A percentile compares a stretch with the other conserved stretches of the same genome.
phyloP scores from a whole-genome alignment of 192 early-diverging fungal species.

The Coemansia sp. region DNA sequence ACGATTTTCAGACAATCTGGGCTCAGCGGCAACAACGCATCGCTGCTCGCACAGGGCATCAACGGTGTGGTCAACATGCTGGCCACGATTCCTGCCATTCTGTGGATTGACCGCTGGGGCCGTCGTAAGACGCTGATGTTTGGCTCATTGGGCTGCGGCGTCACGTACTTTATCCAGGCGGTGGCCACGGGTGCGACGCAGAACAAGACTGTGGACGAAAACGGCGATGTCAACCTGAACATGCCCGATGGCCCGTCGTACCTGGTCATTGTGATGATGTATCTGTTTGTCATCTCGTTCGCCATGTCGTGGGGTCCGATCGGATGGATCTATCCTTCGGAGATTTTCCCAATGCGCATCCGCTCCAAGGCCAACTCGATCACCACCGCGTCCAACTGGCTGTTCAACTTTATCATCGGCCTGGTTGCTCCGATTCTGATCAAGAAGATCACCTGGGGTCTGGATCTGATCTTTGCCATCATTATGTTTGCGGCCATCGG shows the following conservation, averaged over 20 bases:
- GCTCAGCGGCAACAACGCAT: constrained; percentile 52
- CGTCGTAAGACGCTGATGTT: constrained; percentile 76
- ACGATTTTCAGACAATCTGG: constrained; percentile 60
- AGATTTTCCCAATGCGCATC: constrained; percentile 88
- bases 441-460: constrained; percentile 62
- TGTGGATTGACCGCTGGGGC: constrained; percentile 79
- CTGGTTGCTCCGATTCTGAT: constrained; percentile 73
- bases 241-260: constrained; percentile 47
- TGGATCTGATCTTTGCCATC: constrained; percentile 71
- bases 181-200: constrained; percentile 38
- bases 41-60: constrained; percentile 66
- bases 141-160: constrained; percentile 60
- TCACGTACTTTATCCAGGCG: constrained; percentile 41
- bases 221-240: constrained; percentile 37
- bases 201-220: constrained; percentile 20
- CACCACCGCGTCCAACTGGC: constrained; percentile 89
- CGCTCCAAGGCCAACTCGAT: constrained; percentile 84
- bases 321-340: constrained; percentile 89
- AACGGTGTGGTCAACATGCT: constrained; percentile 81
- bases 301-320: constrained; percentile 91
- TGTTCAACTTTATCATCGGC: constrained; percentile 80
- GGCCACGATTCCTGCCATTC: constrained; percentile 82
- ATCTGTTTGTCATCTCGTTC: constrained; percentile 80
- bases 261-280: constrained; percentile 71
- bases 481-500: constrained; percentile 61